These are phyloP conservation scores for Didymella segeticola DNA, from an alignment of 2,329 filamentous ascomycete genomes.

Conservation along the genomic window DNA sequence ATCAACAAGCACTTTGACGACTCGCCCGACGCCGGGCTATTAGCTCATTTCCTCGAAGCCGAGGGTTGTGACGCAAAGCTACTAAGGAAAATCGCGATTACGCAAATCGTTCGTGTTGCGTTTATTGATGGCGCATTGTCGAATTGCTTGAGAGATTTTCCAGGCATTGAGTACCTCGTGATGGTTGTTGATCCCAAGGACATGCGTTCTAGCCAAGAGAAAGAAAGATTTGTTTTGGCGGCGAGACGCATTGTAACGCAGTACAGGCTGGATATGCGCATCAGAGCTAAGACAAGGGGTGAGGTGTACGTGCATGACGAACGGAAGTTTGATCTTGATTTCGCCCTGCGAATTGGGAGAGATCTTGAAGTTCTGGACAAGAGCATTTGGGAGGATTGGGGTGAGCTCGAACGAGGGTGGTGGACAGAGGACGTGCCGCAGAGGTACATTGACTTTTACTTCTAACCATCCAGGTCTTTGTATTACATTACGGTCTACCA, in stretches of 20 bases:
- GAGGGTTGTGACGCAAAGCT: slow-evolving; percentile 10
- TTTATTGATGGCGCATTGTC: slow-evolving; percentile 27
- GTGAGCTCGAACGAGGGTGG: slow-evolving; percentile 3
- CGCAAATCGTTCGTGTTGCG: slow-evolving; percentile 21
- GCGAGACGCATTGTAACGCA: slow-evolving; percentile 26
- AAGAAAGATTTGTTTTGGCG: slow-evolving; percentile 24
- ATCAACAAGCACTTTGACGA: slow-evolving; percentile 27
- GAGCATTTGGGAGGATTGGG: slow-evolving; percentile 1
- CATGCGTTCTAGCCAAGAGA: slow-evolving; percentile 7
- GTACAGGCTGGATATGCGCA: slow-evolving; percentile 23
- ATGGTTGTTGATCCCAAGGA: slow-evolving; percentile 25
- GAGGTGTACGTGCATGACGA: slow-evolving; percentile 13
- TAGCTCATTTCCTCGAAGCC: slow-evolving; percentile 28
- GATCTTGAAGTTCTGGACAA: neutral
- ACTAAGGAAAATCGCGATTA: slow-evolving; percentile 24
- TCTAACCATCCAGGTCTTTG: neutral
- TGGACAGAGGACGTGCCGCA: slow-evolving; percentile 17
- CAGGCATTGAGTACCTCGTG: slow-evolving; percentile 22
- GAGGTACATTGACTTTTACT: slow-evolving; percentile 15
- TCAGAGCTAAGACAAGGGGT: slow-evolving; percentile 8
- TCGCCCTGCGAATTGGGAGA: neutral
- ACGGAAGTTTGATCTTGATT: slow-evolving; percentile 4
- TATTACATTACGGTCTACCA: slow-evolving; percentile 3
- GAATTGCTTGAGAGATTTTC: slow-evolving; percentile 29
- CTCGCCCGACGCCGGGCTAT: slow-evolving; percentile 25